Evolutionary conservation across 2,329 filamentous ascomycete species (phyloP), one percentile per base, ranked within the genome.

Genomic region (Aureobasidium sp.): DNA sequence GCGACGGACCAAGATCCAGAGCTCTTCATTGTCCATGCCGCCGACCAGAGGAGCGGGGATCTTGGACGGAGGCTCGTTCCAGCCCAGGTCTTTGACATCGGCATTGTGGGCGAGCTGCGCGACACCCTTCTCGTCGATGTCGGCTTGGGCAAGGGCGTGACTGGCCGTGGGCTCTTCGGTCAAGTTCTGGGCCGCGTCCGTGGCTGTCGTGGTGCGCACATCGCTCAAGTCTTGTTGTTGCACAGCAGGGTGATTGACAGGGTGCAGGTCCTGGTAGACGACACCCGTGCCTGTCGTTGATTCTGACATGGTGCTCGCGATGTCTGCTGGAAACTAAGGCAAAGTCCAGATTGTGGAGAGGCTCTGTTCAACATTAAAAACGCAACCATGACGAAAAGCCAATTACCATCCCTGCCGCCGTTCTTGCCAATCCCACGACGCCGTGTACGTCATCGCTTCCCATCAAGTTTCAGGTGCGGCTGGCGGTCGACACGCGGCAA

Each of bases 1-100:
- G 1, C 89, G 80, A 27, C 89, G 79, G 34, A 90, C 76, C 20
- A 91, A 75, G 53, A 89, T 76, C 86, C 88, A 91, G 0, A 91
- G 73, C 64, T 91, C 85, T 42, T 91, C 87, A 65, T 91, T 91
- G 14, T 79, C 78, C 63, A 91, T 71, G 0, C 87, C 87, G 1
- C 86, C 84, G 0, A 90, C 84, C 12, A 91, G 76, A 0, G 84
- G 85, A 31, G 75, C 76, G 0, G 82, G 74, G 37, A 88, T 81
- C n/a, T 79, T 70, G 31, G 81, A 74, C 58, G 82, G 79, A 34
- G 79, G 76, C 63, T 86, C 80, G 64, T 87, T 84, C 87, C 87
- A 90, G n/a, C 87, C 87, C 20, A 90, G 71, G 67, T 90, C 80
- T 51, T 80, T 80, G 3, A 88, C 85, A 63, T 87, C 85, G 39